phyloP scores from a whole-genome alignment of 768 basidiomycete species.

The Trichaptum fuscoviolaceum region DNA sequence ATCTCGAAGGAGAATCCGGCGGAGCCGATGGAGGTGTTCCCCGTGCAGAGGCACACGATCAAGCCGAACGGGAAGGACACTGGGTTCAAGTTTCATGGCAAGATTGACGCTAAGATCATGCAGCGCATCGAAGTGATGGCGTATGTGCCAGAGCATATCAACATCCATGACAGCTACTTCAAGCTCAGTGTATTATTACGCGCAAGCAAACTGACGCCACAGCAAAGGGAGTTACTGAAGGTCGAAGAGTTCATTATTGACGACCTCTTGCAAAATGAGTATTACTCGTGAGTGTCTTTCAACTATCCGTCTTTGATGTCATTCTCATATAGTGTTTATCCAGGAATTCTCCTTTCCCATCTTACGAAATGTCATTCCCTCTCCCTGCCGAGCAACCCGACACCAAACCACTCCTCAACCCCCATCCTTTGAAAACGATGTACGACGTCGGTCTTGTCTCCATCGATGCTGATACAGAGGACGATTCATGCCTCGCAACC shows the following conservation, averaged over 20 bases:
- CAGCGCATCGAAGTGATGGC: not conserved
- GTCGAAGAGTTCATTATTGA: constrained; percentile 46
- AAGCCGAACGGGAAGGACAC: constrained; percentile 7
- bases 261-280: constrained; percentile 60
- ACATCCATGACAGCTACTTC: not conserved
- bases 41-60: constrained; percentile 9
- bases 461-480: constrained; percentile 21
- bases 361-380: constrained; percentile 31
- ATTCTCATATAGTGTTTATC: not conserved
- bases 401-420: constrained; percentile 44
- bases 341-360: not conserved
- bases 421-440: constrained; percentile 45
- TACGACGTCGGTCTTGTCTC: constrained; percentile 47
- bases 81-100: constrained; percentile 7
- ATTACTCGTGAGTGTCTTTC: constrained; percentile 47
- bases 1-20: constrained; percentile 14
- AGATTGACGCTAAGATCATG: not conserved
- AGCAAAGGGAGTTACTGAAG: constrained; percentile 34
- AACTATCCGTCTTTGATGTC: not conserved
- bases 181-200: not conserved
- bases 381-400: constrained; percentile 68
- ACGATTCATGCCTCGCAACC: constrained; percentile 18
- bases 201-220: not conserved
- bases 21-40: constrained; percentile 17
- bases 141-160: not conserved